Base-by-base conservation (phyloP, 345 rosid species). In the Nasturtium officinale region DNA sequence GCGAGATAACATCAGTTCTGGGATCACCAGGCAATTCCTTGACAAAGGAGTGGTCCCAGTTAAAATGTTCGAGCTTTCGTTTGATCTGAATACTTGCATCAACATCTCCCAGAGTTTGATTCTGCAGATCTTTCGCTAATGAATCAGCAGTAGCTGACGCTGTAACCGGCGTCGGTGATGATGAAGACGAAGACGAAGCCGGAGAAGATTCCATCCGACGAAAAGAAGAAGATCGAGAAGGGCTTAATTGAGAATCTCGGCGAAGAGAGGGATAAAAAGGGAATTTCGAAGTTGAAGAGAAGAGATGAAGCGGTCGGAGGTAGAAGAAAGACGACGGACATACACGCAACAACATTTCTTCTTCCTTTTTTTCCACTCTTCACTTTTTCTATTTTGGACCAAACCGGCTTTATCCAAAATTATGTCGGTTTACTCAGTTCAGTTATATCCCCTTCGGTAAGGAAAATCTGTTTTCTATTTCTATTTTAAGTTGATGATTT, bases 1-100 rank as follows among this genome's bases (percentile, higher is more conserved):
- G 99, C 0, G 94, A 93, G 73, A 84, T 64, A 2, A 74, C 64
- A 74, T 90, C 91, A 73, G 63, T 83, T 74, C 88, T 78, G 0
- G 91, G 82, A 78, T 95, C 99, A 52, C 92, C 97, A 12, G 99
- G 99, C 82, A 95, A 57, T 56, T 82, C 97, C 71, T 82, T 74
- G 66, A 91, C 90, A 71, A 95, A 91, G 5, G 99, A 95, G 68
- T 91, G 81, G 74, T 95, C 94, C 98, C 98, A 95, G 42, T 83
- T 84, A 66, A 90, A 92, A 76, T 88, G 97, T 64, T 95, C 89
- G 21, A 95, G 87, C 63, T 51, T 80, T 71, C 76, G 42, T 57
- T 72, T 84, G 58, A 23, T 61, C 35, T 38, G 51, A 51, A 17
- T 52, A 17, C 33, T 23, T 21, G 61, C 77, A 48, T 76, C 86